Evolutionary conservation across 176 grass and related monocot species (phyloP).

Genomic region (Paspalum vaginatum): DNA sequence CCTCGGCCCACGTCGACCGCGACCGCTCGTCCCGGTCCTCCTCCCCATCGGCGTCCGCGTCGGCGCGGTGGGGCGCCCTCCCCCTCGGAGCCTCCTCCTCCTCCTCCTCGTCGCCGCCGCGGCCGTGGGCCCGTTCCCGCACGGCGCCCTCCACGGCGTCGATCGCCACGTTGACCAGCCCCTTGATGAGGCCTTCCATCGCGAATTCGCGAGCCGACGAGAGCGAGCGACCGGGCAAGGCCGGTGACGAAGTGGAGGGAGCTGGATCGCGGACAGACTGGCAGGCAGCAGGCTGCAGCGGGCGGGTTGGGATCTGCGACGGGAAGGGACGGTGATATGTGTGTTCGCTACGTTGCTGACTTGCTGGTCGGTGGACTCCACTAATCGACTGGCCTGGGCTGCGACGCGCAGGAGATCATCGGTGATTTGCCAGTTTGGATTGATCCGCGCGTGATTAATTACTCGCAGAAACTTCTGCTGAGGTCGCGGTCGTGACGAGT

Average conservation of each 20-base stretch:
- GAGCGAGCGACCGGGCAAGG: not conserved
- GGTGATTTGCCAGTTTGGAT: not conserved
- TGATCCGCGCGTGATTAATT: conserved; percentile 3
- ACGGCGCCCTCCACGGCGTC: conserved; percentile 51
- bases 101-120: not conserved
- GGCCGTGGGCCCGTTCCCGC: not conserved
- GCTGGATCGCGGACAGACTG: not conserved
- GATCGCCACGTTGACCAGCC: conserved; percentile 69
- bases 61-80: conserved; percentile 17
- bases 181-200: conserved; percentile 90
- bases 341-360: too few relatives aligned
- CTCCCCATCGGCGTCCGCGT: conserved; percentile 24
- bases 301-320: conserved; percentile 32
- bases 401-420: conserved; percentile 20
- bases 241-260: not conserved
- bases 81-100: conserved; percentile 48
- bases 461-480: not conserved
- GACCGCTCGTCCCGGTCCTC: conserved; percentile 57
- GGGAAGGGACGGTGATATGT: not conserved
- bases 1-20: conserved; percentile 88
- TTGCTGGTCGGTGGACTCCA: not conserved
- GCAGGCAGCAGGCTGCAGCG: not conserved
- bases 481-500: not conserved
- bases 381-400: conserved; percentile 15
- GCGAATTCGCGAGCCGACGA: conserved; percentile 21